Conservation (phyloP, 1,139 yeast species). For the Pichia kudriavzevii region DNA sequence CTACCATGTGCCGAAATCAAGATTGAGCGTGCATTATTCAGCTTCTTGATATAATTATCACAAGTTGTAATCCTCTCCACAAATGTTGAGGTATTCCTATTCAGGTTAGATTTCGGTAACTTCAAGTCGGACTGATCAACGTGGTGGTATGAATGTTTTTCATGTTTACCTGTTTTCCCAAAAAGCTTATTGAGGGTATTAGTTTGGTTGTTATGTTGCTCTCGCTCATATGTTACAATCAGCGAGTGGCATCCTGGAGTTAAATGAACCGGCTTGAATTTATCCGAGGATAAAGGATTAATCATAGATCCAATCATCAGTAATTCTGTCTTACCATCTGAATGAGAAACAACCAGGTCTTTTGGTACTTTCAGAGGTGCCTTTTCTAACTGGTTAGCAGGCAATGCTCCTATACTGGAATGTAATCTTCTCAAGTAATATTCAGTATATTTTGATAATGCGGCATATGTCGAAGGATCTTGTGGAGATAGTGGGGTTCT, state of each 20-base stretch:
- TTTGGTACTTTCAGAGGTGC: conserved; percentile 23
- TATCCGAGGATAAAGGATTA: conserved; percentile 47
- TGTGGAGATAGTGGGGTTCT: conserved; percentile 28
- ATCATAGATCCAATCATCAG: conserved; percentile 50
- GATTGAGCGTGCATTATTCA: conserved; percentile 18
- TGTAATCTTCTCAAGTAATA: conserved; percentile 28
- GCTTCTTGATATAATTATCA: conserved; percentile 24
- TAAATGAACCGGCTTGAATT: conserved; percentile 42
- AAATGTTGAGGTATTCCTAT: conserved; percentile 26
- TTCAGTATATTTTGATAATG: conserved; percentile 30
- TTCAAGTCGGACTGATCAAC: conserved; percentile 12
- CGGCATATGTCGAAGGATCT: conserved; percentile 32
- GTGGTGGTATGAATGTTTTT: too few relatives aligned
- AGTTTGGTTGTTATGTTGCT: neutral
- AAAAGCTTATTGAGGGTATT: conserved; percentile 12
- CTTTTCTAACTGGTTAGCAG: conserved; percentile 24
- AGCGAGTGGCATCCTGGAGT: conserved; percentile 46
- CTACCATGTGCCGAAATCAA: conserved; percentile 28
- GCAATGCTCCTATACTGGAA: conserved; percentile 28
- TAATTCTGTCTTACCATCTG: conserved; percentile 33
- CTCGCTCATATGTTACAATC: conserved; percentile 4
- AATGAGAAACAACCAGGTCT: conserved; percentile 33
- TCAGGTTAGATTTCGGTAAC: conserved; percentile 24
- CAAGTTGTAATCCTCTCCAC: conserved; percentile 23
- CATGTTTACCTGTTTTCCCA: conserved; percentile 8